Percentiles rank a stretch among this genome's conserved stretches.
Conservation (phyloP, 2,329 filamentous ascomycete species). For the Colletotrichum cordylinicola region DNA sequence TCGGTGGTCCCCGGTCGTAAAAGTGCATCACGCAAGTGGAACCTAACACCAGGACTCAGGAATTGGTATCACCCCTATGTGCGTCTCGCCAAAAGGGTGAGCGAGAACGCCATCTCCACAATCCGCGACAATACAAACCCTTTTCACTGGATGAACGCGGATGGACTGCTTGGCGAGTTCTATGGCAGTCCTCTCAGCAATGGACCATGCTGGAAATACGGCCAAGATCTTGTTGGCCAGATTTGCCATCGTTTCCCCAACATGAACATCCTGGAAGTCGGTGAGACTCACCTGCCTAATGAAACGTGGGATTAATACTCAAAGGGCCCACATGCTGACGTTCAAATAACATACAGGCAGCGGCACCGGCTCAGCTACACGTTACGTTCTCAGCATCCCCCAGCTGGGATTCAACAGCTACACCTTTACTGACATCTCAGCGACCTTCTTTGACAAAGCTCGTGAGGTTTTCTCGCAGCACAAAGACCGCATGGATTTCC, state of each 20-base stretch:
- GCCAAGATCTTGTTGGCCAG: background rate
- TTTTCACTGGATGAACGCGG: conserved; percentile 3
- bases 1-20: background rate
- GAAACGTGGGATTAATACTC: background rate
- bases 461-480: conserved; percentile 22
- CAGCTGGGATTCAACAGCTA: conserved; percentile 22
- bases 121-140: conserved; percentile 1
- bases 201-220: background rate
- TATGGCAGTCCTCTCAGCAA: background rate
- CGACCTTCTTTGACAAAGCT: conserved; percentile 25
- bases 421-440: conserved; percentile 30
- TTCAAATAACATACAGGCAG: background rate
- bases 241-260: background rate
- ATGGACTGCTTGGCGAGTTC: conserved; percentile 2
- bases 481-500: background rate
- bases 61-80: background rate
- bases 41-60: background rate
- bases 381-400: background rate
- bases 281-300: background rate
- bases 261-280: background rate
- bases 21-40: background rate
- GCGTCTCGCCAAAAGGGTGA: background rate
- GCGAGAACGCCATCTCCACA: background rate
- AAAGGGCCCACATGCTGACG: background rate
- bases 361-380: conserved; percentile 1